These are phyloP conservation scores for Cicer judaicum DNA, from an alignment of 306 rosid species.

Conservation along the genomic window DNA sequence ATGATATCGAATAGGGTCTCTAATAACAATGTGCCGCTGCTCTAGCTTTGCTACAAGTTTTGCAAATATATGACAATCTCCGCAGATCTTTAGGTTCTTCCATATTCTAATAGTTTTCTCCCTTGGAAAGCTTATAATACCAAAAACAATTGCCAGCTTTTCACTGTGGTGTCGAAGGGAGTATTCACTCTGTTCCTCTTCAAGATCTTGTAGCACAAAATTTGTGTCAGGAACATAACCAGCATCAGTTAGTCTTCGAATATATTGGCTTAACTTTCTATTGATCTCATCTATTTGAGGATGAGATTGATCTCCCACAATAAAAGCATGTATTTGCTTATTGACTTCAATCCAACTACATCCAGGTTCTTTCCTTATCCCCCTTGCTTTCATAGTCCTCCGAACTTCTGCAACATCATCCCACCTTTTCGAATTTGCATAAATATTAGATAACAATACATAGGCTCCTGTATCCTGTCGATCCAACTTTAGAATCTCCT, in stretches of 20 bases:
- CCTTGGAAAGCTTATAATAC: conserved; percentile 72
- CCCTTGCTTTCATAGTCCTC: conserved; percentile 64
- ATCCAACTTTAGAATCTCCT: conserved; percentile 70
- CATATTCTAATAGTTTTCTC: conserved; percentile 72
- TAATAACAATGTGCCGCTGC: conserved; percentile 66
- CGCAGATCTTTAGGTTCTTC: conserved; percentile 92
- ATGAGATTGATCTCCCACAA: conserved; percentile 74
- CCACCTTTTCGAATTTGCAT: conserved; percentile 83
- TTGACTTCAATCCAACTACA: conserved; percentile 95
- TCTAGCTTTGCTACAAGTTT: conserved; percentile 69
- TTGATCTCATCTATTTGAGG: conserved; percentile 74
- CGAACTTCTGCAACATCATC: conserved; percentile 74
- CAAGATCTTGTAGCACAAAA: conserved; percentile 90
- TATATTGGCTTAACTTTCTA: conserved; percentile 54
- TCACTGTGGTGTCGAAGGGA: conserved; percentile 84
- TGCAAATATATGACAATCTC: conserved; percentile 88
- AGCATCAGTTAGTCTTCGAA: conserved; percentile 53
- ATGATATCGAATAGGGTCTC: conserved; percentile 92
- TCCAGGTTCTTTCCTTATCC: conserved; percentile 85
- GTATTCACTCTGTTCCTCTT: conserved; percentile 82
- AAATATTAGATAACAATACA: conserved; percentile 73
- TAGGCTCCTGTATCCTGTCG: conserved; percentile 81
- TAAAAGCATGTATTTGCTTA: conserved; percentile 75
- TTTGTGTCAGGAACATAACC: conserved; percentile 88
- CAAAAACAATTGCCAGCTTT: conserved; percentile 76